phyloP scores from a whole-genome alignment of 2,329 filamentous ascomycete genomes.

The Xylariaceae sp. region DNA sequence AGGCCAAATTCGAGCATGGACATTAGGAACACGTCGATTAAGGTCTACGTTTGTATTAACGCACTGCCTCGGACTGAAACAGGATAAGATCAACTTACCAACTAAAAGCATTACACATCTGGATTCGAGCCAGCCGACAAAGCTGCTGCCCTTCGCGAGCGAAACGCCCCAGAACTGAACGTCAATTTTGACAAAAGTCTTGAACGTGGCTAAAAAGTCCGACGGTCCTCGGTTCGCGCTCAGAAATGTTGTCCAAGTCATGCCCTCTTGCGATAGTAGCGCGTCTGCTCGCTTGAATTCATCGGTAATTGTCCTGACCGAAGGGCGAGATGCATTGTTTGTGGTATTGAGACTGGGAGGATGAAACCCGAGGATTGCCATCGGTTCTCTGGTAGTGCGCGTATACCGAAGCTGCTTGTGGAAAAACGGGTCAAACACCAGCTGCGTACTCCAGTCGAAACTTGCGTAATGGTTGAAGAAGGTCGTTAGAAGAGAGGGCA shows the following conservation, averaged over 20 bases:
- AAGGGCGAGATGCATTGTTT: slow-evolving; percentile 58
- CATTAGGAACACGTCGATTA: slow-evolving; percentile 54
- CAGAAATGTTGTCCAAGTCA: slow-evolving; percentile 54
- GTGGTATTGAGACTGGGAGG: slow-evolving; percentile 66
- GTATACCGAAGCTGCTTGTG: slow-evolving; percentile 58
- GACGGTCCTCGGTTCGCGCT: slow-evolving; percentile 38
- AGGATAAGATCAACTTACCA: slow-evolving; percentile 49
- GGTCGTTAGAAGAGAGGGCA: slow-evolving; percentile 58
- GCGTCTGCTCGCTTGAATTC: slow-evolving; percentile 57
- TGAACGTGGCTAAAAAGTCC: slow-evolving; percentile 59
- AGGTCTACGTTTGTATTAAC: slow-evolving; percentile 52
- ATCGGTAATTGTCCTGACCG: slow-evolving; percentile 54
- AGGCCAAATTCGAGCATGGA: slow-evolving; percentile 67
- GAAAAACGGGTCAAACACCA: slow-evolving; percentile 67
- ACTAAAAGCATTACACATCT: slow-evolving; percentile 63
- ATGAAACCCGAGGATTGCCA: slow-evolving; percentile 68
- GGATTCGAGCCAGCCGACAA: slow-evolving; percentile 70
- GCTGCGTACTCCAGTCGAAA: slow-evolving; percentile 62
- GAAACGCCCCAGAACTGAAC: slow-evolving; percentile 70
- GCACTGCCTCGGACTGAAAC: neutral
- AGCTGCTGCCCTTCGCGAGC: slow-evolving; percentile 56
- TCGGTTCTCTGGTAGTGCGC: slow-evolving; percentile 62
- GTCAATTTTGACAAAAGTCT: slow-evolving; percentile 64
- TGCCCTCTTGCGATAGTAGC: slow-evolving; percentile 44
- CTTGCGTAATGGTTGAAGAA: slow-evolving; percentile 69